Conservation (phyloP, 2,329 filamentous ascomycete species). For the Hawksworthiomyces lignivorus region DNA sequence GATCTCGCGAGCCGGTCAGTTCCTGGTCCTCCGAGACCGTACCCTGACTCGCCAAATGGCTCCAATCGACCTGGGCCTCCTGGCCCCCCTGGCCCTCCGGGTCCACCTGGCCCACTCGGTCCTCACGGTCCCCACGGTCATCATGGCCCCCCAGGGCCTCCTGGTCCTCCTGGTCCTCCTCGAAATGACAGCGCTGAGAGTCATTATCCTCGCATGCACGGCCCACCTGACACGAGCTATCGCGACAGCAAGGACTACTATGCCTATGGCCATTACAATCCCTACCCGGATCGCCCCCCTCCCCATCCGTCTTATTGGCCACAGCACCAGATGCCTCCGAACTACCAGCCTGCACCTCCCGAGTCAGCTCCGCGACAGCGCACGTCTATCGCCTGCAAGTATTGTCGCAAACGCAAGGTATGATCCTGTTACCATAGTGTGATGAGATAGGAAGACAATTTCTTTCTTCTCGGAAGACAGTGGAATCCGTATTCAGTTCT, state of each 20-base stretch:
- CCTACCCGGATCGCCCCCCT: constrained; percentile 14
- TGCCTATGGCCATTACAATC: constrained; percentile 14
- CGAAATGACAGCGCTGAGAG: too few relatives aligned
- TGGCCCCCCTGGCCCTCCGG: constrained; percentile 40
- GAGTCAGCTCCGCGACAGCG: constrained; percentile 50
- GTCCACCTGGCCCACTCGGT: constrained; percentile 19
- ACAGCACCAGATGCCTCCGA: constrained; percentile 16
- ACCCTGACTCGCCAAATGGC: constrained; percentile 6
- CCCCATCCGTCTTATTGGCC: constrained; percentile 12
- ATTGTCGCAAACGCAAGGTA: constrained; percentile 56
- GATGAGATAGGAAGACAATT: too few relatives aligned
- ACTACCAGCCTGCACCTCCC: constrained; percentile 27
- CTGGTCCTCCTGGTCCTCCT: constrained; percentile 20
- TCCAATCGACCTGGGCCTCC: constrained; percentile 20
- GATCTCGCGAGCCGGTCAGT: not conserved
- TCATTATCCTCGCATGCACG: constrained; percentile 16
- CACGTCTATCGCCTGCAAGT: constrained; percentile 53
- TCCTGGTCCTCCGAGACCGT: not conserved
- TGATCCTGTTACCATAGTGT: too few relatives aligned
- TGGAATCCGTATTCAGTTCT: too few relatives aligned
- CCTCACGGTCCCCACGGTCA: constrained; percentile 32
- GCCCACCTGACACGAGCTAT: constrained; percentile 9
- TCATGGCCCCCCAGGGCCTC: constrained; percentile 37
- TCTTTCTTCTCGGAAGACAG: too few relatives aligned
- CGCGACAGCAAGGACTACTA: constrained; percentile 15